These are phyloP conservation scores for Fusarium liriodendri DNA, from an alignment of 2,329 filamentous ascomycete species.

Conservation along the genomic window DNA sequence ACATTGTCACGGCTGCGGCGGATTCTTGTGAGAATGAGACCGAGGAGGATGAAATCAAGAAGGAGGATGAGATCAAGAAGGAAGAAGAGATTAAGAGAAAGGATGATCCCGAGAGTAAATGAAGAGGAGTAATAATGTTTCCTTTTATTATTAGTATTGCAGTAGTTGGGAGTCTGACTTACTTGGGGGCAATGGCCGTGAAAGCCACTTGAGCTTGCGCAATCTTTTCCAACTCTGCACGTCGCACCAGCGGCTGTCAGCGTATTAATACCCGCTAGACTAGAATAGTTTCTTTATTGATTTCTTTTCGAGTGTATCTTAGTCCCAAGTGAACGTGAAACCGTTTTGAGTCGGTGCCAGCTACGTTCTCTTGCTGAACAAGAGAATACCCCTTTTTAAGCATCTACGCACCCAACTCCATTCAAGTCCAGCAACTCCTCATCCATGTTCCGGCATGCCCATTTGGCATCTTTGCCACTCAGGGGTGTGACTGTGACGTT, in stretches of 20 bases:
- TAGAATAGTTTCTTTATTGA: background rate
- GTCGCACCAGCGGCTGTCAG: background rate
- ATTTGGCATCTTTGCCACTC: slow-evolving; percentile 55
- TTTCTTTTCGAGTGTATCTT: background rate
- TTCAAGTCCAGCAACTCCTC: slow-evolving; percentile 9
- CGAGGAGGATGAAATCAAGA: background rate
- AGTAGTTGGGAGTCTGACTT: background rate
- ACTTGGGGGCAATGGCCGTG: background rate
- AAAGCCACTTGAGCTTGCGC: background rate
- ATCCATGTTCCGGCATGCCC: slow-evolving; percentile 55
- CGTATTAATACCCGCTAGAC: background rate
- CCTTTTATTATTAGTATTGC: background rate
- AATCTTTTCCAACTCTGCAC: background rate
- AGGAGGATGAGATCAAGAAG: background rate
- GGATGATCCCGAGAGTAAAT: background rate
- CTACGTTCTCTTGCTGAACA: background rate
- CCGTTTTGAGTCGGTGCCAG: background rate
- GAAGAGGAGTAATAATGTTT: background rate
- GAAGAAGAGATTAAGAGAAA: too few relatives aligned
- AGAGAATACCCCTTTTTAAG: background rate
- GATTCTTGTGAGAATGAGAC: background rate
- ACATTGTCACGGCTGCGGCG: background rate
- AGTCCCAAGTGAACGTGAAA: background rate
- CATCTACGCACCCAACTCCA: slow-evolving; percentile 10
- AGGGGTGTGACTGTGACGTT: slow-evolving; percentile 61